Evolutionary conservation across 1,284 basidiomycete genomes (phyloP), one percentile per base, ranked within the genome.

Genomic region (Boletellus dicymbophilus): DNA sequence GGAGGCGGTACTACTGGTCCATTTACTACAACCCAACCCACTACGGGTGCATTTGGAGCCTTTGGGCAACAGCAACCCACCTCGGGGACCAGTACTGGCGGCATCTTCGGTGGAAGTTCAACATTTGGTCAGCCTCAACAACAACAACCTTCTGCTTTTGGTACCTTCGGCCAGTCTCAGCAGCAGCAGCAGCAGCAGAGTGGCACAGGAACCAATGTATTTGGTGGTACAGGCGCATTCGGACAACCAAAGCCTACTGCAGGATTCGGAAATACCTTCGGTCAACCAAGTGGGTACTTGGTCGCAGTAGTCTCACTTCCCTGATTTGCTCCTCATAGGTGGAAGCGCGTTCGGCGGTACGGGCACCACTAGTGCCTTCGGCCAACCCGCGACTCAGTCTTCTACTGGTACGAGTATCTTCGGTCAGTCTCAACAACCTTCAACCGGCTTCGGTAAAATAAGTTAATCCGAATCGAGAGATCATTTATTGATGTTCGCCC

Each of bases 331-430:
- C 7, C 25, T 20, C 51, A 28, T 41, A 51, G 59, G 58, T 30
- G 69, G 68, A 39, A 57, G 54, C 37, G 62, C 69, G 9, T 78
- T 79, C 38, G 62, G 74, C 42, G 58, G 69, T 46, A 76, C 80
- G 27, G 63, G 73, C 34, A 58, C 61, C 52, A 55, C 73, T 52
- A 56, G 48, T 41, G 54, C 63, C 27, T 68, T 78, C 49, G 72
- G 72, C 44, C 70, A 67, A 52, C 51, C 68, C 25, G 56, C 67
- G 42, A 54, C 51, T 45, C 65, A 67, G 34, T 54, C 68, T 34
- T 3, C 60, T 11, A 40, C 58, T 47, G 50, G 57, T 23, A 42
- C 66, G 25, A 69, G 71, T 54, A 59, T 71, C 54, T 72, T 70
- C 37, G 62, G 65, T 26, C 68, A 63, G 34, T 53, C 58, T 48